Percentiles rank a stretch among this genome's conserved stretches.
Conservation (phyloP, 139 green algal species). For the Auxenochlorella pyrenoidosa region DNA sequence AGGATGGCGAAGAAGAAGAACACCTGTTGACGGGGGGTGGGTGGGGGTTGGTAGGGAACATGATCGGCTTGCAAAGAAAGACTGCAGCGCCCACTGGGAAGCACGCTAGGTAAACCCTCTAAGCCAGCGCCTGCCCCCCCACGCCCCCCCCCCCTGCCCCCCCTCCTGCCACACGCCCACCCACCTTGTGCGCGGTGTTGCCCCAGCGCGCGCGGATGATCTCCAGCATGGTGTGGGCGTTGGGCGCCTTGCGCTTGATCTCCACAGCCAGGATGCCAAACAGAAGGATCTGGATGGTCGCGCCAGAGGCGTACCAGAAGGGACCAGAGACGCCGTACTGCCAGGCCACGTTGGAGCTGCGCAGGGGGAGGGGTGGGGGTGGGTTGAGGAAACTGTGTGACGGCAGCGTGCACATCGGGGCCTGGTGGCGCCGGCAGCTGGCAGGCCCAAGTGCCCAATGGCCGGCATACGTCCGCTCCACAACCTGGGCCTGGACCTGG, state of each 20-base stretch:
- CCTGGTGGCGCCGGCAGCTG: too few relatives aligned
- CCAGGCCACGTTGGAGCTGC: slow-evolving; percentile 61
- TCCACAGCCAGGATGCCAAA: slow-evolving; percentile 95
- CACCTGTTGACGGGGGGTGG: not conserved
- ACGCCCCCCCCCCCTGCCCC: not conserved
- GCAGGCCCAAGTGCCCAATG: too few relatives aligned
- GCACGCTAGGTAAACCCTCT: not conserved
- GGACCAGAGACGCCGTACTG: slow-evolving; percentile 65
- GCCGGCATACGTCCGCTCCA: too few relatives aligned
- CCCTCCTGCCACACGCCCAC: not conserved
- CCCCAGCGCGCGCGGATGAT: slow-evolving; percentile 72
- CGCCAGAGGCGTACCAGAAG: slow-evolving; percentile 87
- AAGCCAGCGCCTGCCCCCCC: not conserved
- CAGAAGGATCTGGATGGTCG: slow-evolving; percentile 94
- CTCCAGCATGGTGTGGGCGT: slow-evolving; percentile 92
- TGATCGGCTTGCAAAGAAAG: not conserved
- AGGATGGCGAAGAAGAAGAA: slow-evolving; percentile 89
- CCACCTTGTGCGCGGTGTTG: slow-evolving; percentile 75
- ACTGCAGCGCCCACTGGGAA: not conserved
- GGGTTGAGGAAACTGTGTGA: not conserved
- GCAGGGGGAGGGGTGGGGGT: not conserved
- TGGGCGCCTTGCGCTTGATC: slow-evolving; percentile 94
- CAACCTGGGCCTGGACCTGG: too few relatives aligned
- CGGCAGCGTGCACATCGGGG: not conserved
- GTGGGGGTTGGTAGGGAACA: not conserved